These are phyloP conservation scores for Tricholoma bakamatsutake DNA, from an alignment of 768 basidiomycete genomes.

Conservation along the genomic window DNA sequence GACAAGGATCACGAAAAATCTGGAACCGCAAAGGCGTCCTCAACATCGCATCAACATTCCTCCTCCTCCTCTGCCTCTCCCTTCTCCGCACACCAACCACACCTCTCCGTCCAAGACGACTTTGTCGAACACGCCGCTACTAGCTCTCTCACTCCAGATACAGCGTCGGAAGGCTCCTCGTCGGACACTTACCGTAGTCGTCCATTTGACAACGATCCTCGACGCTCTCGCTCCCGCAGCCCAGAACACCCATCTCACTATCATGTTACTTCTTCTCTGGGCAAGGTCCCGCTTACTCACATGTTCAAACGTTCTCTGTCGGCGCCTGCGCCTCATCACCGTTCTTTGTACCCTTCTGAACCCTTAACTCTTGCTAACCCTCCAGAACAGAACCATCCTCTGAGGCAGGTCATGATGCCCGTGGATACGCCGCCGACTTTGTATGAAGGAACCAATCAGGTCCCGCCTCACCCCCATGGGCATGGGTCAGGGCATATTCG, in stretches of 20 bases:
- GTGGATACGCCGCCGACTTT: constrained; percentile 10
- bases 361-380: neutral
- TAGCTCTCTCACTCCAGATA: neutral
- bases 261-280: constrained; percentile 19
- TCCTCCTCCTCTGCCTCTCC: neutral
- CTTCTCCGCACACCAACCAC: neutral
- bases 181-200: neutral
- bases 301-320: constrained; percentile 65
- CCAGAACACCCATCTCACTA: neutral
- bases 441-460: neutral
- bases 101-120: neutral
- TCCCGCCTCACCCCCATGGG: neutral
- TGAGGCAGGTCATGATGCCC: neutral
- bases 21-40: neutral
- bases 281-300: constrained; percentile 49
- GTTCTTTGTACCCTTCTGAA: constrained; percentile 2
- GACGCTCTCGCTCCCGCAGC: constrained; percentile 4
- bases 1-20: neutral
- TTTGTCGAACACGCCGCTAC: neutral
- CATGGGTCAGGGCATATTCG: constrained; percentile 12
- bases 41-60: neutral
- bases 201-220: neutral
- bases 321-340: constrained; percentile 32
- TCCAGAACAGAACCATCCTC: neutral
- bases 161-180: neutral